These are phyloP conservation scores for Danielia reshetovae DNA, from an alignment of 805 yeast species.

Conservation along the genomic window DNA sequence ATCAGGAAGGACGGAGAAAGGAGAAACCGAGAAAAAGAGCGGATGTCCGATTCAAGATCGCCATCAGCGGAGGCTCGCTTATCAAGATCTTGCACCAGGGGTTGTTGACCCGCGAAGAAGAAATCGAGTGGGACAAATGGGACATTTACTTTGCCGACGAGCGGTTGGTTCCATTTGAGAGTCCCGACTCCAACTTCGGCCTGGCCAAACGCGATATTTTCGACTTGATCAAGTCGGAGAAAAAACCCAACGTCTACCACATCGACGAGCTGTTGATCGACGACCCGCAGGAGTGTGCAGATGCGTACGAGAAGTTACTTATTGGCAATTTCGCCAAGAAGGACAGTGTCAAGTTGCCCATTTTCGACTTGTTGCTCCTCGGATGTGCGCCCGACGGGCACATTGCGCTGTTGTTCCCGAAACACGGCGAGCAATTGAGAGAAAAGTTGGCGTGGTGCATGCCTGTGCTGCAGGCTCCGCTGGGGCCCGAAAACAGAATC, in stretches of 20 bases:
- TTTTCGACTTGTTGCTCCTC: constrained; percentile 83
- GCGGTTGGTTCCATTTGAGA: constrained; percentile 83
- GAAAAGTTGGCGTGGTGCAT: constrained; percentile 94
- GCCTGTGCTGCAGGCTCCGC: constrained; percentile 88
- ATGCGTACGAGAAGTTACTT: constrained; percentile 79
- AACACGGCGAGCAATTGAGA: constrained; percentile 75
- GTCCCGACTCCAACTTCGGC: constrained; percentile 86
- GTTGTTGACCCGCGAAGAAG: constrained; percentile 60
- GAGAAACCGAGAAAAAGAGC: constrained; percentile 47
- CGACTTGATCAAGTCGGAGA: constrained; percentile 55
- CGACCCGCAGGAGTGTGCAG: constrained; percentile 92
- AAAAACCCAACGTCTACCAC: constrained; percentile 72
- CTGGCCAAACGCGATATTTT: constrained; percentile 77
- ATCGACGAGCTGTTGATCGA: constrained; percentile 71
- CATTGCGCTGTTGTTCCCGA: constrained; percentile 93
- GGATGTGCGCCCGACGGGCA: constrained; percentile 99
- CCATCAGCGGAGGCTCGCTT: constrained; percentile 89
- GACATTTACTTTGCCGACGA: constrained; percentile 96
- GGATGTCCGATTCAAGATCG: constrained; percentile 79
- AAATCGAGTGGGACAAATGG: constrained; percentile 90
- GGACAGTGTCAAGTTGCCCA: constrained; percentile 92
- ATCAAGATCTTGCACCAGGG: constrained; percentile 87
- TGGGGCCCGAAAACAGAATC: constrained; percentile 80
- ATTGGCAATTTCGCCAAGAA: constrained; percentile 92
- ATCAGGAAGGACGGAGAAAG: constrained; percentile 13